Percentiles rank a stretch among this genome's conserved stretches.
These are phyloP conservation scores for Fusarium liriodendri DNA, from an alignment of 2,329 filamentous ascomycete genomes.

Conservation along the genomic window DNA sequence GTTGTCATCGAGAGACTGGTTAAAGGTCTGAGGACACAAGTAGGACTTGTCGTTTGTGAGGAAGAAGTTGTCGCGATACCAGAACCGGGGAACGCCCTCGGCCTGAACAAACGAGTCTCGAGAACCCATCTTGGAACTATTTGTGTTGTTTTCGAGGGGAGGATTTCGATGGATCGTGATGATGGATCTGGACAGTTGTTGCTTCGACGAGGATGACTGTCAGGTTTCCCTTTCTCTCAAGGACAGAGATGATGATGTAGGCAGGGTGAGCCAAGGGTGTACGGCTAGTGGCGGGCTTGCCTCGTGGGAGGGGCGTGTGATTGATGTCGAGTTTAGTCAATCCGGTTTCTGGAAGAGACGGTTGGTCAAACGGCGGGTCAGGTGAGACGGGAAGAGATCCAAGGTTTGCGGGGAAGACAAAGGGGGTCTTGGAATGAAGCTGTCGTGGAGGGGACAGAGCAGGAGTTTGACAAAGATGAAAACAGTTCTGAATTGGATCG, in stretches of 20 bases:
- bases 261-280: conserved; percentile 30
- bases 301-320: conserved; percentile 37
- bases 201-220: not conserved
- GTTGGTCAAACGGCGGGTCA: conserved; percentile 34
- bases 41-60: conserved; percentile 70
- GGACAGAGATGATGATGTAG: conserved; percentile 33
- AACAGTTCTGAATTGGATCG: too few species aligned
- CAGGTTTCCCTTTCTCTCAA: conserved; percentile 6
- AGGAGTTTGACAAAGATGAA: too few species aligned
- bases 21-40: conserved; percentile 65
- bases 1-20: conserved; percentile 65
- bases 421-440: not conserved
- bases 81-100: conserved; percentile 54
- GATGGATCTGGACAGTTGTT: not conserved
- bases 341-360: conserved; percentile 27
- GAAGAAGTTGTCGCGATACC: conserved; percentile 66
- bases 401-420: conserved; percentile 34
- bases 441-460: not conserved
- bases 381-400: conserved; percentile 28
- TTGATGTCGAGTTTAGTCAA: conserved; percentile 31
- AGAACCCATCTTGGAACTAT: conserved; percentile 39
- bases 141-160: not conserved
- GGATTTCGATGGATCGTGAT: not conserved
- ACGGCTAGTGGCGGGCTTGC: conserved; percentile 40
- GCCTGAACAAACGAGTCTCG: conserved; percentile 41